Evolutionary conservation across 495 filamentous ascomycete genomes (phyloP).

Genomic region (Oleoguttula mirabilis): DNA sequence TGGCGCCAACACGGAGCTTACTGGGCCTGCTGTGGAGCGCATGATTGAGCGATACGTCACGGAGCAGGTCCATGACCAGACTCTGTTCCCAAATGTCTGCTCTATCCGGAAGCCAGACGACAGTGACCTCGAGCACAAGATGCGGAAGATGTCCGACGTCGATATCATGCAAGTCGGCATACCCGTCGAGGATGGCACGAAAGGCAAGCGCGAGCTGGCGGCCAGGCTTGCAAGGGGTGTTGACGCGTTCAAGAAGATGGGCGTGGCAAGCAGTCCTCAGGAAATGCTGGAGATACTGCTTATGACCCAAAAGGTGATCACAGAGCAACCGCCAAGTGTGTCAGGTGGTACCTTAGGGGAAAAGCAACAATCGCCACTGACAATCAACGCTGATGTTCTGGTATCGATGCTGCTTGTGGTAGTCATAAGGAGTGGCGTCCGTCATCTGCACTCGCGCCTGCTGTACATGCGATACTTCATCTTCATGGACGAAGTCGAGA

Average conservation of each 20-base stretch:
- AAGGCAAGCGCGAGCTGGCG: slow-evolving; percentile 60
- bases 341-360: slow-evolving; percentile 35
- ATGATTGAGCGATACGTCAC: slow-evolving; percentile 91
- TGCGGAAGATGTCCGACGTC: slow-evolving; percentile 82
- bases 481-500: slow-evolving; percentile 94
- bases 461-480: slow-evolving; percentile 92
- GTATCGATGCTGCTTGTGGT: slow-evolving; percentile 87
- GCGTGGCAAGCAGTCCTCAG: slow-evolving; percentile 72
- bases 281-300: slow-evolving; percentile 88
- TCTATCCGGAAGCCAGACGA: slow-evolving; percentile 69
- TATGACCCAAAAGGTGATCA: slow-evolving; percentile 74
- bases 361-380: slow-evolving; percentile 52
- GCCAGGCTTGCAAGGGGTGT: slow-evolving; percentile 62
- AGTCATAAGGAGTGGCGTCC: slow-evolving; percentile 81
- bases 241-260: slow-evolving; percentile 81
- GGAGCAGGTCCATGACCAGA: slow-evolving; percentile 80
- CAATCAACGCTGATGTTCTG: slow-evolving; percentile 89
- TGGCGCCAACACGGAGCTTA: slow-evolving; percentile 85
- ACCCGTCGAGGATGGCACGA: slow-evolving; percentile 56
- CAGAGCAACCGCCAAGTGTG: slow-evolving; percentile 33
- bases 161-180: slow-evolving; percentile 94
- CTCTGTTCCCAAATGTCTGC: slow-evolving; percentile 73
- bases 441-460: slow-evolving; percentile 75
- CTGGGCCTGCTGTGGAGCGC: slow-evolving; percentile 80
- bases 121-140: slow-evolving; percentile 78